Base-by-base conservation (phyloP, 345 rosid genomes). In the Eutrema heterophyllum region DNA sequence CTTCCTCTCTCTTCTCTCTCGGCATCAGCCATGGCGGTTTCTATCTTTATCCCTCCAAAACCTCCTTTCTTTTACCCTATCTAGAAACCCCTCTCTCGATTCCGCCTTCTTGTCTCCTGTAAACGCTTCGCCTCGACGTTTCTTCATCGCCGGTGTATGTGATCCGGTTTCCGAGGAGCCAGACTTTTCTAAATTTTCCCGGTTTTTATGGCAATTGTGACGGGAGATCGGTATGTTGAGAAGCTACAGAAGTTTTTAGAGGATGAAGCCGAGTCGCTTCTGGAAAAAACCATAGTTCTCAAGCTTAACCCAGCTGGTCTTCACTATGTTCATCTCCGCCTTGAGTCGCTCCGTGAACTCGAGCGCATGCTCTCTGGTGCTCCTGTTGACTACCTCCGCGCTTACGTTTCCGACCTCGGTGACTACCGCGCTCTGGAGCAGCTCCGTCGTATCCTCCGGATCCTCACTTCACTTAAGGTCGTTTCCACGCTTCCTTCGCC, bases 261-360 rank as follows among this genome's bases (percentile, higher is more conserved):
- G 16, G 76, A 83, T 0, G 85, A 90, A 15, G 89, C 92, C 6
- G 99, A 86, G 13, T 71, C 85, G 1, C 82, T 95, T 30, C 77
- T 95, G 50, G 99, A 95, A 29, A 90, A 87, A 21, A 60, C 87
- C 13, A 64, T 81, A 16, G 81, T 87, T 33, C 86, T 95, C 45
- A 95, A 95, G 86, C 96, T 95, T 29, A 95, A 95, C 50, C 96
- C 99, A 13, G 93, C 82, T 9, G 99, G 99, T 35, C 97, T 92
- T 56, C 97, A 88, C 89, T 95, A 95, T 74, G 86, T 95, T 8
- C 93, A 95, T 43, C 93, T 87, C 46, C 85, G 97, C 30, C 93
- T 95, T 29, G 99, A 95, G 79, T 86, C 99, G 39, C 83, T 95
- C 52, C 88, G 70, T 12, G 99, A 95, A 75, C 95, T 95, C 18